Conservation (phyloP, 768 basidiomycete genomes). For the Pleurotus tuber-regium region DNA sequence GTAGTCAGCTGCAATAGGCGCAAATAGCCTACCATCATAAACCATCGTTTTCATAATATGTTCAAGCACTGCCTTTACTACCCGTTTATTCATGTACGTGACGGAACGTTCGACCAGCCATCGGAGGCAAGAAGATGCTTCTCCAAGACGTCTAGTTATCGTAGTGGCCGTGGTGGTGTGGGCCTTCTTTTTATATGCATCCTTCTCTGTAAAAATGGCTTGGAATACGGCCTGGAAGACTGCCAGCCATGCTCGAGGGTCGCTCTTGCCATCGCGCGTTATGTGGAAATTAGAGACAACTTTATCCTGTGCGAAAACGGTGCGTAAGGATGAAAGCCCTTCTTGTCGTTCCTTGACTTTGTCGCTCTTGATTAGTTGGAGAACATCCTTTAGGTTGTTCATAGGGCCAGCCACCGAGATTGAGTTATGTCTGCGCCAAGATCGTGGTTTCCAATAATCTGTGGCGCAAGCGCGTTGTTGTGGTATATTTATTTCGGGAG, state of each 20-base stretch:
- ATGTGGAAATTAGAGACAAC: slow-evolving; percentile 44
- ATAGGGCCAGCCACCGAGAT: neutral
- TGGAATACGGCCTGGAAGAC: slow-evolving; percentile 75
- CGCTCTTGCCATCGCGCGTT: slow-evolving; percentile 28
- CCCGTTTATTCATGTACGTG: slow-evolving; percentile 50
- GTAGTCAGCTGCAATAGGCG: slow-evolving; percentile 74
- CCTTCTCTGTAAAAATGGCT: slow-evolving; percentile 62
- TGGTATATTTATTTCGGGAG: too few species aligned
- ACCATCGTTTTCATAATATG: slow-evolving; percentile 66
- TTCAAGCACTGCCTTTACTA: slow-evolving; percentile 53
- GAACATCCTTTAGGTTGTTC: neutral
- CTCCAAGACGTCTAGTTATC: slow-evolving; percentile 58
- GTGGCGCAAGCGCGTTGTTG: too few species aligned
- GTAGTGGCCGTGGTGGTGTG: slow-evolving; percentile 38
- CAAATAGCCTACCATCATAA: slow-evolving; percentile 49
- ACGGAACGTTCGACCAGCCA: slow-evolving; percentile 69
- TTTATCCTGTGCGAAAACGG: slow-evolving; percentile 47
- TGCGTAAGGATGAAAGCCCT: slow-evolving; percentile 51
- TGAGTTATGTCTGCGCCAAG: too few species aligned
- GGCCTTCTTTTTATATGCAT: slow-evolving; percentile 38
- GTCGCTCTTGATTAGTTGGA: slow-evolving; percentile 1
- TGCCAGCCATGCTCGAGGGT: slow-evolving; percentile 51
- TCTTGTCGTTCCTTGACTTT: slow-evolving; percentile 73
- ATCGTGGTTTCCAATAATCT: too few species aligned
- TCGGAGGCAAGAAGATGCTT: slow-evolving; percentile 65